phyloP scores from a whole-genome alignment of 78 protist species.

The Acrasis kona region DNA sequence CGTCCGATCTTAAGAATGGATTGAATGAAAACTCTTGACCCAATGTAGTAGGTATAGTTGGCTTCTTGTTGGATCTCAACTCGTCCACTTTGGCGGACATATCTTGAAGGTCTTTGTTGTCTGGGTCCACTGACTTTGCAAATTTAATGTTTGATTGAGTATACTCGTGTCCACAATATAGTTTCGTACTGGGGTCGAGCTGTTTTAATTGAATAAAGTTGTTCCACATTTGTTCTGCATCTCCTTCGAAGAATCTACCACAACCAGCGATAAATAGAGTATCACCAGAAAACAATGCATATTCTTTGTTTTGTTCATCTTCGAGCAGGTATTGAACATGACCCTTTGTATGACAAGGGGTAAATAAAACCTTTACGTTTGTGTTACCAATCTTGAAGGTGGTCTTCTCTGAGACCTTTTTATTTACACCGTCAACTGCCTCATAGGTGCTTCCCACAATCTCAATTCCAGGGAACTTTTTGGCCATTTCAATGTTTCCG shows the following conservation, averaged over 20 bases:
- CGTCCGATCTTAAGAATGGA: slow-evolving; percentile 53
- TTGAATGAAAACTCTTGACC: slow-evolving; percentile 38
- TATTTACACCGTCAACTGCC: neutral
- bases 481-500: slow-evolving; percentile 34
- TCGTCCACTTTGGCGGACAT: neutral
- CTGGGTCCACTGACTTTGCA: slow-evolving; percentile 47
- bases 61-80: slow-evolving; percentile 18
- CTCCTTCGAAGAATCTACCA: slow-evolving; percentile 66
- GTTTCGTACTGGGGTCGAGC: slow-evolving; percentile 38
- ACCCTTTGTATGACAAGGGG: slow-evolving; percentile 73
- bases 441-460: slow-evolving; percentile 53
- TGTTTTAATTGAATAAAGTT: slow-evolving; percentile 16
- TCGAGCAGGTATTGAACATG: slow-evolving; percentile 17
- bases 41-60: slow-evolving; percentile 65
- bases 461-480: slow-evolving; percentile 5
- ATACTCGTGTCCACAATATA: slow-evolving; percentile 76
- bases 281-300: slow-evolving; percentile 58
- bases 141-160: slow-evolving; percentile 52
- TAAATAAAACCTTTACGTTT: neutral
- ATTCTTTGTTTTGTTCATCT: neutral
- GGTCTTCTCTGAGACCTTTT: slow-evolving; percentile 15
- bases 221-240: slow-evolving; percentile 43
- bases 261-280: slow-evolving; percentile 75
- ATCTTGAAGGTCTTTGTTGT: slow-evolving; percentile 18
- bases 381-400: slow-evolving; percentile 23